Percentiles rank a stretch among this genome's conserved stretches.
phyloP scores from a whole-genome alignment of 768 basidiomycete species.

The Naematelia encephala region DNA sequence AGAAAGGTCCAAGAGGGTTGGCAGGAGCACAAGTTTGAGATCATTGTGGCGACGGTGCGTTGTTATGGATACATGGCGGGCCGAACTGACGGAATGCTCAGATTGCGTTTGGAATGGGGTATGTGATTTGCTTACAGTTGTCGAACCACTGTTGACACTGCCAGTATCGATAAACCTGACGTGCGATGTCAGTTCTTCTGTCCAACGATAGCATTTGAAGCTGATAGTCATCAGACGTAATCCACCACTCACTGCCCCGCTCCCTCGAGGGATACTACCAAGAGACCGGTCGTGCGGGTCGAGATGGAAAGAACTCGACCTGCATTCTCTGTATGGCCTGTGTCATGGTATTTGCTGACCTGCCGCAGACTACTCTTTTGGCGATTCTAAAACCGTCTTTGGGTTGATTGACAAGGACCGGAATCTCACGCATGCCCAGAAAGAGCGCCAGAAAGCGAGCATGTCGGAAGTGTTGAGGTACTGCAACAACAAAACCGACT shows the following conservation, averaged over 20 bases:
- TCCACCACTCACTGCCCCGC: constrained; percentile 78
- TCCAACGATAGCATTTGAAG: background rate
- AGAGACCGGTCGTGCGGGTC: constrained; percentile 94
- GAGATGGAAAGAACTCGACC: constrained; percentile 77
- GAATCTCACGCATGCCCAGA: constrained; percentile 58
- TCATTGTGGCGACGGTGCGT: constrained; percentile 89
- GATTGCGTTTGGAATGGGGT: constrained; percentile 97
- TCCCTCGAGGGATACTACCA: constrained; percentile 87
- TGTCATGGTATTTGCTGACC: constrained; percentile 8
- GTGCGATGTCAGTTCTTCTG: constrained; percentile 38
- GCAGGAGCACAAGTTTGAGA: constrained; percentile 66
- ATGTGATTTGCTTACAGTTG: constrained; percentile 4
- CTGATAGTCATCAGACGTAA: constrained; percentile 57
- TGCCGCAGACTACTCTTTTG: constrained; percentile 62
- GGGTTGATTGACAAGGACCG: constrained; percentile 62
- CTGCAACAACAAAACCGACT: constrained; percentile 75
- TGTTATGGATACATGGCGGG: constrained; percentile 1
- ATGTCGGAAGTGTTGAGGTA: constrained; percentile 71
- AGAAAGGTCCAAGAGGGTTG: constrained; percentile 65
- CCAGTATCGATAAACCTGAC: constrained; percentile 48
- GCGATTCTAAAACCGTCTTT: constrained; percentile 60
- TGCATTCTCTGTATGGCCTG: constrained; percentile 74
- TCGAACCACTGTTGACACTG: constrained; percentile 11
- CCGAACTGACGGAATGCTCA: constrained; percentile 43
- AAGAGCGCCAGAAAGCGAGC: constrained; percentile 64